These are phyloP conservation scores for Talaromyces sp. DNA, from an alignment of 2,329 filamentous ascomycete genomes.

Conservation along the genomic window DNA sequence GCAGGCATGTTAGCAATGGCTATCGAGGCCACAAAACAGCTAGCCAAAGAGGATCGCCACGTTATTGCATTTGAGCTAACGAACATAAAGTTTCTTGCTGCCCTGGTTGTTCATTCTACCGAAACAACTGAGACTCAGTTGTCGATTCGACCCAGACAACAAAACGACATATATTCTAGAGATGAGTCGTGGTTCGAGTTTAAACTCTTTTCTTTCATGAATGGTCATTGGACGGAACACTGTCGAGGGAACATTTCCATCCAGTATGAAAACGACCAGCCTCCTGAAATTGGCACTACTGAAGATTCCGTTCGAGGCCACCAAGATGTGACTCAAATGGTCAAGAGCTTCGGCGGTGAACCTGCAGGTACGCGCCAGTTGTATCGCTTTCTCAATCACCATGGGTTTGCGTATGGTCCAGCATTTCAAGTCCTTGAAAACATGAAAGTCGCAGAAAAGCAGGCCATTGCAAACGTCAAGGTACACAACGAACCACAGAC, in stretches of 20 bases:
- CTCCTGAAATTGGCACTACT: neutral
- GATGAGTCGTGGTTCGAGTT: neutral
- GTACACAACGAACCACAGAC: neutral
- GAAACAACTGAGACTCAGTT: neutral
- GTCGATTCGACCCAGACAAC: neutral
- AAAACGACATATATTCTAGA: neutral
- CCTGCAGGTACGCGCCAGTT: neutral
- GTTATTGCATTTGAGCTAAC: neutral
- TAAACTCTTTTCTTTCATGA: neutral
- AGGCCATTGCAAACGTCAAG: neutral
- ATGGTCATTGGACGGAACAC: neutral
- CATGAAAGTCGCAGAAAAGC: neutral
- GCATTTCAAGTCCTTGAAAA: neutral
- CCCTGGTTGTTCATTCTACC: neutral
- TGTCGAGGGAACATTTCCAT: neutral
- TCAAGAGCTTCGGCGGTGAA: neutral
- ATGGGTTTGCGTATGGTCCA: neutral
- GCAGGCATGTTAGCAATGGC: slow-evolving; percentile 24
- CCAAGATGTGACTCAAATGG: neutral
- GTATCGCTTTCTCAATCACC: neutral
- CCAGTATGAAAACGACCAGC: neutral
- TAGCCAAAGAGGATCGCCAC: neutral
- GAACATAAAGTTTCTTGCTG: neutral
- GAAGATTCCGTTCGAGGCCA: neutral
- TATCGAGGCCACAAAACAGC: slow-evolving; percentile 16